Conservation (phyloP, 2,329 filamentous ascomycete genomes). For the Decorospora gaudefroyi region DNA sequence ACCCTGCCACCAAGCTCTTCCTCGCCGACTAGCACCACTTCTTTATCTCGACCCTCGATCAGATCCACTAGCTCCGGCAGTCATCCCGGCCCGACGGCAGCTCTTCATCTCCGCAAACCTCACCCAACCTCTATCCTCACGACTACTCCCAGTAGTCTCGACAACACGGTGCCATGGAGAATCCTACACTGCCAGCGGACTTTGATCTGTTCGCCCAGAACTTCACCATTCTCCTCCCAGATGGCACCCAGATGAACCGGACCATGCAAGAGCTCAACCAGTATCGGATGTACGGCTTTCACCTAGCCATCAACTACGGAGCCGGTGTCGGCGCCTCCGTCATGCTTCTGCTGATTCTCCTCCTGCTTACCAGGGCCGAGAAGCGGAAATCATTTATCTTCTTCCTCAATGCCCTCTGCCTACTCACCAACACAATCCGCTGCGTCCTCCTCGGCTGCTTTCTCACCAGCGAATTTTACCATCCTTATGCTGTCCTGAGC, state of each 20-base stretch:
- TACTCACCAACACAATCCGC: conserved; percentile 65
- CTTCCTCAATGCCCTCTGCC: conserved; percentile 65
- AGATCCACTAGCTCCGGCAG: not conserved
- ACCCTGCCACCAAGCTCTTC: not conserved
- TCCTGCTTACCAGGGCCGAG: conserved; percentile 67
- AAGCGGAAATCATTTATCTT: conserved; percentile 69
- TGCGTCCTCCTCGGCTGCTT: conserved; percentile 62
- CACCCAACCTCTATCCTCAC: not conserved
- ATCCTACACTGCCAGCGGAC: conserved; percentile 14
- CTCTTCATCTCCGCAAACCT: not conserved
- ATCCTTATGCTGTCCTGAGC: conserved; percentile 65
- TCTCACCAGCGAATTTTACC: conserved; percentile 63
- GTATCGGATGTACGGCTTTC: conserved; percentile 54
- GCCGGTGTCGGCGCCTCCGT: conserved; percentile 71
- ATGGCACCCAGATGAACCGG: conserved; percentile 53
- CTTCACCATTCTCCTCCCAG: conserved; percentile 53
- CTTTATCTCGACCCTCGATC: not conserved
- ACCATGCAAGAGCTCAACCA: conserved; percentile 52
- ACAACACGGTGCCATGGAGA: conserved; percentile 17
- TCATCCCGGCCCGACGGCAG: not conserved
- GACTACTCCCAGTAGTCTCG: not conserved
- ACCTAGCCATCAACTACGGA: conserved; percentile 66
- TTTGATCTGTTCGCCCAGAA: conserved; percentile 60
- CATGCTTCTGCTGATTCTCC: conserved; percentile 66
- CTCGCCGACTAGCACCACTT: not conserved